Evolutionary conservation across 2,329 filamentous ascomycete genomes (phyloP), one percentile per base, ranked within the genome.

Genomic region (Exophiala sp.): DNA sequence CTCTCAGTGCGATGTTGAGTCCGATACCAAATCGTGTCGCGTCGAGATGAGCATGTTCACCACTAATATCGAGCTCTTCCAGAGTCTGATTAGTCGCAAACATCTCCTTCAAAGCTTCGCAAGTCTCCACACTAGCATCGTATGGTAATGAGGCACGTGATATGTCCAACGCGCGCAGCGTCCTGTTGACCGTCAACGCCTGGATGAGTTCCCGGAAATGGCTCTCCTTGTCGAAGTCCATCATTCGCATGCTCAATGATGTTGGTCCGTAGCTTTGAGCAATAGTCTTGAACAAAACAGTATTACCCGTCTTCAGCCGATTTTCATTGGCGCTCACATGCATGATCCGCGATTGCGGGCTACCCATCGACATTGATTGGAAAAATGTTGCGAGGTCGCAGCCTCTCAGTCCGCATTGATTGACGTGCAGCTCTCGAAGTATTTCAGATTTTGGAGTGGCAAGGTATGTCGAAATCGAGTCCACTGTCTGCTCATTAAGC

Each of bases 41-140:
- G 63, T 88, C 86, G n/a, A 89, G 68, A 62, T 86, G 81, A 5
- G 86, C 85, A 60, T 85, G 83, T 63, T 88, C 86, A 7, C 86
- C 86, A 21, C 85, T 87, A 41, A 89, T 84, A 65, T 88, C 83
- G 10, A 89, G 71, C 65, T 84, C 83, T 61, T 84, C 76, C 2
- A 89, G 71, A 1, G 81, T 83, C n/a, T 75, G 75, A 57, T 89
- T 89, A 48, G 85, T 78, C 33, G 83, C 80, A 62, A 89, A 85
- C 70, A 89, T 79, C 46, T 75, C 68, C 57, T 83, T 79, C 51
- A 89, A 68, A 11, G 82, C 78, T 55, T 80, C 78, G 63, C 84
- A 87, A 0, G 85, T 88, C 53, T 86, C 83, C 8, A 81, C 78
- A 7, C 82, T 80, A 2, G 85, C 85, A 65, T 88, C 85, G 50